Evolutionary conservation across 129 eudicot genomes (phyloP).

Genomic region (Chrysanthemum seticuspe): DNA sequence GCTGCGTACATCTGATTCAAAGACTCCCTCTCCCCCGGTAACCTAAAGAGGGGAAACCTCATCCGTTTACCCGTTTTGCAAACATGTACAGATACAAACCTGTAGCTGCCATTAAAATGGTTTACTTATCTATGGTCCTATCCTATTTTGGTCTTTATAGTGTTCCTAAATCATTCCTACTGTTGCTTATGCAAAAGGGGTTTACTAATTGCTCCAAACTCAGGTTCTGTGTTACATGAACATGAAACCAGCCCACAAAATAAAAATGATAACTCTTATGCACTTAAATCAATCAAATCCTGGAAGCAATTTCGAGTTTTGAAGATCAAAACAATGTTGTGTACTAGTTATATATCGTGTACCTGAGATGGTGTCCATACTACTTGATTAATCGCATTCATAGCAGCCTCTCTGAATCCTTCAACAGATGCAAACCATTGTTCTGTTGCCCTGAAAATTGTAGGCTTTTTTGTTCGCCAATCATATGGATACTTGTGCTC

Average conservation of each 20-base stretch:
- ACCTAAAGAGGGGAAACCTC: too few species aligned
- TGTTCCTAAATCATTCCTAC: not conserved
- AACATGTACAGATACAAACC: too few species aligned
- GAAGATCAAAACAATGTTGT: not conserved
- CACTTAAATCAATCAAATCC: too few species aligned
- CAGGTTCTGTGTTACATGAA: too few species aligned
- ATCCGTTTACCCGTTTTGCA: too few species aligned
- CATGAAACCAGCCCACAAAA: too few species aligned
- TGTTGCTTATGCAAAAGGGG: not conserved
- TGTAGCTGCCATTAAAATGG: too few species aligned
- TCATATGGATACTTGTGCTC: constrained; percentile 97
- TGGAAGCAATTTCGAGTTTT: too few species aligned
- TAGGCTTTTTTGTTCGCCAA: constrained; percentile 98
- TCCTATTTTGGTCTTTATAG: not conserved
- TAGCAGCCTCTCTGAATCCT: constrained; percentile 83
- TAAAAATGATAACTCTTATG: too few species aligned
- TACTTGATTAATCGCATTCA: constrained; percentile 79
- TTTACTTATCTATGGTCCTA: not conserved
- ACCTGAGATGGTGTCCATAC: constrained; percentile 90
- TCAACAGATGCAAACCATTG: constrained; percentile 99
- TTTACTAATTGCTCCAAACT: too few species aligned
- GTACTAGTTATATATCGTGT: not conserved
- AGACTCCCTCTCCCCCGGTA: too few species aligned
- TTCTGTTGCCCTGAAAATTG: constrained; percentile 96
- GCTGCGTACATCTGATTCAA: too few species aligned